Evolutionary conservation across 2,329 filamentous ascomycete species (phyloP).

Genomic region (Colletotrichum sp.): DNA sequence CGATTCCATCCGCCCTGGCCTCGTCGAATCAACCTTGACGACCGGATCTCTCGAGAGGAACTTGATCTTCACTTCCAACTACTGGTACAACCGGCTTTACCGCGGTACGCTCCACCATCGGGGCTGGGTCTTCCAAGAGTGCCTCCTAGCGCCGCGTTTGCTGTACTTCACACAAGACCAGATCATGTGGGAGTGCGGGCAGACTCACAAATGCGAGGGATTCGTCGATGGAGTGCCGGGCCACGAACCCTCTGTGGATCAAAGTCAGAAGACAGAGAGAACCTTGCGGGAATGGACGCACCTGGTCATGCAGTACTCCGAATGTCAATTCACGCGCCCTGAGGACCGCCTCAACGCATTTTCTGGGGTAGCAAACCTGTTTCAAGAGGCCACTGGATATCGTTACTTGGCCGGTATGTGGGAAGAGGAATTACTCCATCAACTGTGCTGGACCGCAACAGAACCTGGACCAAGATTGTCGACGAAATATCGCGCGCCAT

Average conservation of each 20-base stretch:
- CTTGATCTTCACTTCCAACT: background rate
- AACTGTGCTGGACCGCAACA: background rate
- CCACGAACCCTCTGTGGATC: too few species aligned
- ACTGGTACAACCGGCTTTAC: too few species aligned
- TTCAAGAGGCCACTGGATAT: background rate
- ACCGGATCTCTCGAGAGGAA: background rate
- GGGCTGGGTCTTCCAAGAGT: background rate
- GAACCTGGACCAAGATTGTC: background rate
- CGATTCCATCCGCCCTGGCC: background rate
- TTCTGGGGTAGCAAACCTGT: background rate
- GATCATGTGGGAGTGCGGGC: background rate
- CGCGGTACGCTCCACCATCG: background rate
- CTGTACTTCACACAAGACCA: background rate
- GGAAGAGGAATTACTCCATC: background rate
- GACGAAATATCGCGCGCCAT: background rate
- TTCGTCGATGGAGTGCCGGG: background rate
- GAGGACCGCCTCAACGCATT: background rate
- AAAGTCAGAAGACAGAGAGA: too few species aligned
- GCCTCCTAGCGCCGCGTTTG: background rate
- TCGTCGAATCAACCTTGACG: background rate
- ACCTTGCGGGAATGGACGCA: too few species aligned
- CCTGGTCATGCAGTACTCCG: background rate
- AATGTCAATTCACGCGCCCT: background rate
- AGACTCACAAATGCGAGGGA: background rate
- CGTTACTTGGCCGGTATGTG: background rate